phyloP scores from a whole-genome alignment of 1,284 basidiomycete genomes.

The Ustilago cynodontis region DNA sequence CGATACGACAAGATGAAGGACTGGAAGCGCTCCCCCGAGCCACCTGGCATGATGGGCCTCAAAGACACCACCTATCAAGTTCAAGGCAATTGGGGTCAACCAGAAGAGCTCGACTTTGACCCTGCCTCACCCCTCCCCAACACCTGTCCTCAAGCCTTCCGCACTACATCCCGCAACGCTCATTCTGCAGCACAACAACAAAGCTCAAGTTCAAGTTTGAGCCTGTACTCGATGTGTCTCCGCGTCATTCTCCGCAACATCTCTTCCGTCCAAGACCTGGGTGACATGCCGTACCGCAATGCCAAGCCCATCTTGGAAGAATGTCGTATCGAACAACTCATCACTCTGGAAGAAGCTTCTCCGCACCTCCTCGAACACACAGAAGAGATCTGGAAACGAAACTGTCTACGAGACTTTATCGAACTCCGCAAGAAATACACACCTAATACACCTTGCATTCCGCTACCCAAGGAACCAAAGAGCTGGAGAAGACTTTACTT shows the following conservation, averaged over 20 bases:
- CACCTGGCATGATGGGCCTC: slow-evolving; percentile 57
- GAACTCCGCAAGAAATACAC: slow-evolving; percentile 54
- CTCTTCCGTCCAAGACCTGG: slow-evolving; percentile 59
- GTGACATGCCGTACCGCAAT: slow-evolving; percentile 63
- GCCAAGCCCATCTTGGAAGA: slow-evolving; percentile 61
- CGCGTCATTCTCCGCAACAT: slow-evolving; percentile 61
- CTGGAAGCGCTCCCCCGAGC: slow-evolving; percentile 59
- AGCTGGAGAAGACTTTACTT: slow-evolving; percentile 58
- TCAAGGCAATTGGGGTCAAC: slow-evolving; percentile 43
- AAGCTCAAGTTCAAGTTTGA: neutral
- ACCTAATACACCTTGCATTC: neutral
- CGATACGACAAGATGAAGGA: slow-evolving; percentile 47
- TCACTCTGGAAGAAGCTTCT: slow-evolving; percentile 56
- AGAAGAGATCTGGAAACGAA: slow-evolving; percentile 60
- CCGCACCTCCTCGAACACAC: slow-evolving; percentile 57
- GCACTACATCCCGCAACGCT: neutral
- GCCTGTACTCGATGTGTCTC: slow-evolving; percentile 41
- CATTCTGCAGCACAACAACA: neutral
- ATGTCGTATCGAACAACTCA: slow-evolving; percentile 62
- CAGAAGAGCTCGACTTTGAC: slow-evolving; percentile 43
- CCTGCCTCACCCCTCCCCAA: slow-evolving; percentile 31
- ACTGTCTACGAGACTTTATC: slow-evolving; percentile 61
- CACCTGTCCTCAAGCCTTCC: slow-evolving; percentile 18
- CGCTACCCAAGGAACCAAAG: slow-evolving; percentile 23
- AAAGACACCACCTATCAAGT: slow-evolving; percentile 21